These are phyloP conservation scores for Aphanocladium album DNA, from an alignment of 2,329 filamentous ascomycete genomes.

Conservation along the genomic window DNA sequence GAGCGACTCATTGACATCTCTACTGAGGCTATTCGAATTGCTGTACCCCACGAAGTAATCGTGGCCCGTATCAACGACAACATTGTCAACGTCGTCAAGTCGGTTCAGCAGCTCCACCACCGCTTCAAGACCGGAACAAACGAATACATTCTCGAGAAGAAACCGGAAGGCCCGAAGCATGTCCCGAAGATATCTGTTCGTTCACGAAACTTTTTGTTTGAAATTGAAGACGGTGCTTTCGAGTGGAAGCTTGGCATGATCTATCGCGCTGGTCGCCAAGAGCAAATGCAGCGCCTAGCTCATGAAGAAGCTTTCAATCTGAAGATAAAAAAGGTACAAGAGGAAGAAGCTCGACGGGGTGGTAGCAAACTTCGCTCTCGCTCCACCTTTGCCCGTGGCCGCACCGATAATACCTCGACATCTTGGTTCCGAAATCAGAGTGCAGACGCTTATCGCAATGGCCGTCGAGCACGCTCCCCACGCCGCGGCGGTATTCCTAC, in stretches of 20 bases:
- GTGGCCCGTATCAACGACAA: slow-evolving; percentile 93
- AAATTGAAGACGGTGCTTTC: slow-evolving; percentile 92
- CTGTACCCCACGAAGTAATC: slow-evolving; percentile 85
- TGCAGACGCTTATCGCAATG: slow-evolving; percentile 38
- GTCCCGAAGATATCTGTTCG: slow-evolving; percentile 83
- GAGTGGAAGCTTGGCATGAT: slow-evolving; percentile 97
- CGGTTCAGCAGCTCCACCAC: slow-evolving; percentile 85
- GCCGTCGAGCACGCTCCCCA: slow-evolving; percentile 23
- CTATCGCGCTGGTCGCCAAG: slow-evolving; percentile 80
- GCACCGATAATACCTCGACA: slow-evolving; percentile 23
- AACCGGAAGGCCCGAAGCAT: slow-evolving; percentile 76
- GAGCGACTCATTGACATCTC: slow-evolving; percentile 81
- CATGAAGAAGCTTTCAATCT: slow-evolving; percentile 84
- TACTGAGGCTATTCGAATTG: slow-evolving; percentile 79
- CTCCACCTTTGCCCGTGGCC: slow-evolving; percentile 41
- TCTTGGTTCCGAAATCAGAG: slow-evolving; percentile 51
- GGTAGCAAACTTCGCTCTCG: slow-evolving; percentile 49
- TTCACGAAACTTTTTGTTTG: slow-evolving; percentile 77
- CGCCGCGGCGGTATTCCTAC: slow-evolving; percentile 44
- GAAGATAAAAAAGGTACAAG: slow-evolving; percentile 78
- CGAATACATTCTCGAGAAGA: slow-evolving; percentile 82
- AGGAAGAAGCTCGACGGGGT: slow-evolving; percentile 58
- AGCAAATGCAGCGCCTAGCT: slow-evolving; percentile 85
- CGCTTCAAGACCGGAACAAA: slow-evolving; percentile 83
- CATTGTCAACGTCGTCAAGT: slow-evolving; percentile 79